Base-by-base conservation (phyloP, 305 asterid species). In the Caryopteris hybrid region DNA sequence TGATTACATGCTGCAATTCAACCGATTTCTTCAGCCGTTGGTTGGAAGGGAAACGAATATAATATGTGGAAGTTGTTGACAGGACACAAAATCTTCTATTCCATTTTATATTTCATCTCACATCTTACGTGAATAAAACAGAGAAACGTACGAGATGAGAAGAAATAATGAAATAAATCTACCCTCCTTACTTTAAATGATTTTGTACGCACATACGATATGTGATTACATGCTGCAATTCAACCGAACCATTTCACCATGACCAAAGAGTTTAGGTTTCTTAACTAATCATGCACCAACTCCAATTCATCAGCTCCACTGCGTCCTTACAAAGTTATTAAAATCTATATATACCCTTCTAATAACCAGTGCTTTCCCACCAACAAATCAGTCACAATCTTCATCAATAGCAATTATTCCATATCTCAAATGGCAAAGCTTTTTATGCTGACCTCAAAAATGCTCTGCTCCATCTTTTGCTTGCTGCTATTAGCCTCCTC, bases 11-110 rank as follows among this genome's bases (percentile, higher is more conserved):
- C n/a, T n/a, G n/a, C n/a, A n/a, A 86, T 59, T 54, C 92, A 2
- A 21, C 83, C 17, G 70, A 81, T 25, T 86, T 86, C 64, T 86
- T 81, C 48, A 58, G 71, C 41, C 79, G 83, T 68, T 86, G 89
- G 89, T 46, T 86, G 50, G 58, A 70, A 74, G 78, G 74, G n/a
- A 53, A 39, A 3, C 27, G 0, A 1, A 83, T 85, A 46, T 85
- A 74, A 72, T n/a, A n/a, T n/a, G n/a, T n/a, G n/a, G n/a, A n/a
- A n/a, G n/a, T n/a, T n/a, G n/a, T n/a, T n/a, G n/a, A n/a, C n/a
- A n/a, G n/a, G n/a, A n/a, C n/a, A n/a, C n/a, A n/a, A n/a, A n/a
- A n/a, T n/a, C n/a, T n/a, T n/a, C n/a, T n/a, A n/a, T n/a, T n/a
- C n/a, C n/a, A n/a, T n/a, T n/a, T n/a, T n/a, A n/a, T n/a, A n/a